phyloP scores from a whole-genome alignment of 495 filamentous ascomycete species.

The Viridothelium virens region DNA sequence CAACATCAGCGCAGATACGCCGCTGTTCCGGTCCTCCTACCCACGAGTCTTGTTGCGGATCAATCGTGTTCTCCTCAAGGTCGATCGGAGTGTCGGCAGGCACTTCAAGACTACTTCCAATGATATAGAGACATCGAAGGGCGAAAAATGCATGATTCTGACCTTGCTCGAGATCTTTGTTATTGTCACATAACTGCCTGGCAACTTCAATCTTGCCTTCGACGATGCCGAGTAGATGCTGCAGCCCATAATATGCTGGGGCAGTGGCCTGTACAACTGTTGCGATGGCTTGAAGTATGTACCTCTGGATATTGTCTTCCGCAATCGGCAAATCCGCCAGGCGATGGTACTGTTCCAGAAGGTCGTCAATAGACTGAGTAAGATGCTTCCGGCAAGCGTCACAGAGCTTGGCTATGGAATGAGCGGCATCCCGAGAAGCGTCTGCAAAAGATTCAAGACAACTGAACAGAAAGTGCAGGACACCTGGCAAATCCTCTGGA shows the following conservation, averaged over 20 bases:
- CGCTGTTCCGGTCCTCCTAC: slow-evolving; percentile 49
- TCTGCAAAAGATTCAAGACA: slow-evolving; percentile 60
- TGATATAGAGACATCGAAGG: slow-evolving; percentile 63
- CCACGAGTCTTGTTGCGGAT: slow-evolving; percentile 30
- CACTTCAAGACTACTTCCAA: slow-evolving; percentile 72
- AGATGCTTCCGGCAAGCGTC: slow-evolving; percentile 68
- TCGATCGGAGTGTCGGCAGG: slow-evolving; percentile 65
- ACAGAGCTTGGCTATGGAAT: slow-evolving; percentile 71
- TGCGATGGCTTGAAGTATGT: slow-evolving; percentile 73
- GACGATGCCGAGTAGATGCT: slow-evolving; percentile 57
- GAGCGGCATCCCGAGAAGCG: slow-evolving; percentile 58
- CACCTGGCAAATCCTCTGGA: slow-evolving; percentile 59
- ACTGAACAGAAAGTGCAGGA: slow-evolving; percentile 74
- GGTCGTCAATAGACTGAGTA: slow-evolving; percentile 60
- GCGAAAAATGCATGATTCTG: slow-evolving; percentile 53
- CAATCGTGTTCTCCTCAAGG: slow-evolving; percentile 44
- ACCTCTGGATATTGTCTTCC: slow-evolving; percentile 67
- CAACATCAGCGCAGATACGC: slow-evolving; percentile 36
- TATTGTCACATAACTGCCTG: slow-evolving; percentile 27
- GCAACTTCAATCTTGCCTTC: slow-evolving; percentile 51
- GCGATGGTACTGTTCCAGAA: slow-evolving; percentile 67
- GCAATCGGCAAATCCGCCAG: slow-evolving; percentile 54
- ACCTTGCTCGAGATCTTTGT: slow-evolving; percentile 38
- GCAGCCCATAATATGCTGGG: slow-evolving; percentile 53
- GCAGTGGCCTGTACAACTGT: slow-evolving; percentile 73